Evolutionary conservation across 2,329 filamentous ascomycete genomes (phyloP).

Genomic region (Raffaelea ambrosiae): DNA sequence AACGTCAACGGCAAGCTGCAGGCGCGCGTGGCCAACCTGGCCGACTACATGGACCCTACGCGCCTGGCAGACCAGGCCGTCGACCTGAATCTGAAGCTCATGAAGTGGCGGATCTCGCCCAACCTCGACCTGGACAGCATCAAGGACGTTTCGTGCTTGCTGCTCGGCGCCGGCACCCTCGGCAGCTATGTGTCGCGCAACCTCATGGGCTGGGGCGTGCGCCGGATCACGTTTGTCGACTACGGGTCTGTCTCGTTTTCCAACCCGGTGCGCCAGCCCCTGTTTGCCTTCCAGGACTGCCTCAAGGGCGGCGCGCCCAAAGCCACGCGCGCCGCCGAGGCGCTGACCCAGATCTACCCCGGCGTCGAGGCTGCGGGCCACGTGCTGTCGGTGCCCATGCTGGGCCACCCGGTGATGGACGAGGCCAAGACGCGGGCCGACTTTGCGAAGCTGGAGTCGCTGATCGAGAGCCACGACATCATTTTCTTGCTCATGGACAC

Average conservation of each 20-base stretch:
- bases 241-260: constrained; percentile 91
- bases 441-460: constrained; percentile 62
- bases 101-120: constrained; percentile 97
- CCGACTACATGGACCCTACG: constrained; percentile 86
- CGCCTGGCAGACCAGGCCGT: constrained; percentile 88
- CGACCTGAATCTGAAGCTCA: constrained; percentile 92
- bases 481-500: constrained; percentile 98
- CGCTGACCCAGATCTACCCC: constrained; percentile 79
- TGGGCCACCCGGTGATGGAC: constrained; percentile 79
- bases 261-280: constrained; percentile 88
- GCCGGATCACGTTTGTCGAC: constrained; percentile 92
- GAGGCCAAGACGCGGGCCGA: constrained; percentile 61
- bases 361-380: constrained; percentile 77
- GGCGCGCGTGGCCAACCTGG: constrained; percentile 70
- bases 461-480: constrained; percentile 80
- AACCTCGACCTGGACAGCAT: constrained; percentile 79
- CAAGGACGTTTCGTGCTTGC: constrained; percentile 80
- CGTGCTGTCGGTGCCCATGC: constrained; percentile 85
- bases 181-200: constrained; percentile 91
- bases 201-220: constrained; percentile 89
- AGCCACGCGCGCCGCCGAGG: constrained; percentile 70
- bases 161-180: constrained; percentile 86
- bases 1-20: constrained; percentile 69
- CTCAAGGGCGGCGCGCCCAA: constrained; percentile 77
- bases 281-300: constrained; percentile 88